Evolutionary conservation across 129 eudicot species (phyloP).

Genomic region (Flaveria trinervia): DNA sequence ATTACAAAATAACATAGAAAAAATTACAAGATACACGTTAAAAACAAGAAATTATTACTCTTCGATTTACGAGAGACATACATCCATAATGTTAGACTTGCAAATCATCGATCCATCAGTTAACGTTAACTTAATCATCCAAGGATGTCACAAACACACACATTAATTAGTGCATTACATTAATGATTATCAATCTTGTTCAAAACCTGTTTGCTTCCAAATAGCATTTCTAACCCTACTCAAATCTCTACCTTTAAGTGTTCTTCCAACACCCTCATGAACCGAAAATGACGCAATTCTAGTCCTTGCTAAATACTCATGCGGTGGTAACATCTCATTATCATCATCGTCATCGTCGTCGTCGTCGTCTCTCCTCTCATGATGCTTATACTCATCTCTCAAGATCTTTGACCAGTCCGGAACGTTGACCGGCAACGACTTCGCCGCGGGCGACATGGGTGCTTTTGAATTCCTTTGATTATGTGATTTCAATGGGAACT

Average conservation of each 20-base stretch:
- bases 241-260: conserved; percentile 81
- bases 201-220: conserved; percentile 91
- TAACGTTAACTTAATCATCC: conserved; percentile 28
- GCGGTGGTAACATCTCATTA: conserved; percentile 67
- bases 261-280: conserved; percentile 86
- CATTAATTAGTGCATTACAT: too few species aligned
- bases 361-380: conserved; percentile 25
- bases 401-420: conserved; percentile 91
- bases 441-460: conserved; percentile 22
- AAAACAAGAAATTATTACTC: conserved; percentile 14
- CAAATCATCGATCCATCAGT: conserved; percentile 10
- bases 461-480: conserved; percentile 28
- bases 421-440: conserved; percentile 70
- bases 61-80: not conserved
- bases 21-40: conserved; percentile 6
- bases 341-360: conserved; percentile 38
- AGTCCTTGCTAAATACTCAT: conserved; percentile 76
- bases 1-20: conserved; percentile 10
- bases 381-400: conserved; percentile 49
- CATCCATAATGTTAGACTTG: conserved; percentile 31
- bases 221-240: conserved; percentile 86
- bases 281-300: conserved; percentile 75
- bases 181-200: conserved; percentile 27
- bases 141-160: not conserved
- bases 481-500: conserved; percentile 32